Conservation (phyloP, 2,329 filamentous ascomycete species). For the Aspergillus japonicus region DNA sequence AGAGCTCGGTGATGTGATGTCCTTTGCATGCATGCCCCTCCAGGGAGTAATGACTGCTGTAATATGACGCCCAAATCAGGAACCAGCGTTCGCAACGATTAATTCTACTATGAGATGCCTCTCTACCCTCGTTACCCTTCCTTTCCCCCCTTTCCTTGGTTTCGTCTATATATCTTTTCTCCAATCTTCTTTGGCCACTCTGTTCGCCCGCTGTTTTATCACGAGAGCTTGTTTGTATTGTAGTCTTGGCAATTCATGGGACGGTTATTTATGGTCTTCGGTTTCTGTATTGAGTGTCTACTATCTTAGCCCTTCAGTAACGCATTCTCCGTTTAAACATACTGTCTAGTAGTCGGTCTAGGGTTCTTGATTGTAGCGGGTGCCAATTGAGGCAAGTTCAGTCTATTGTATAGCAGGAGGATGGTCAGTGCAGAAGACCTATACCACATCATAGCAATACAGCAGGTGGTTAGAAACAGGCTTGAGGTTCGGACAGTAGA, state of each 20-base stretch:
- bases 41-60: not conserved
- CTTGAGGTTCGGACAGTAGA: not conserved
- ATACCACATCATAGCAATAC: no score
- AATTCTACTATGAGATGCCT: conserved; percentile 12
- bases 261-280: conserved; percentile 8
- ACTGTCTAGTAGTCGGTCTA: not conserved
- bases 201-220: conserved; percentile 19
- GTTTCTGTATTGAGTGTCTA: conserved; percentile 5
- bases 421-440: not conserved
- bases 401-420: not conserved
- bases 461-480: not conserved
- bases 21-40: not conserved
- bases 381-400: no score
- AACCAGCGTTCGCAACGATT: conserved; percentile 10
- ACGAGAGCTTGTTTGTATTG: conserved; percentile 22
- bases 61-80: not conserved
- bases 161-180: conserved; percentile 11
- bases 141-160: conserved; percentile 4
- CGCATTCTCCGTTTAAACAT: conserved; percentile 3
- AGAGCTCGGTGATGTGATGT: conserved; percentile 10
- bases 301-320: not conserved
- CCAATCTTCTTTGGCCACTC: conserved; percentile 12
- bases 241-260: conserved; percentile 19
- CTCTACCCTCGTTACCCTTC: conserved; percentile 16
- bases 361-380: no score